Conservation (phyloP, 108 stramenopile genomes). For the Nitzschia sp. region DNA sequence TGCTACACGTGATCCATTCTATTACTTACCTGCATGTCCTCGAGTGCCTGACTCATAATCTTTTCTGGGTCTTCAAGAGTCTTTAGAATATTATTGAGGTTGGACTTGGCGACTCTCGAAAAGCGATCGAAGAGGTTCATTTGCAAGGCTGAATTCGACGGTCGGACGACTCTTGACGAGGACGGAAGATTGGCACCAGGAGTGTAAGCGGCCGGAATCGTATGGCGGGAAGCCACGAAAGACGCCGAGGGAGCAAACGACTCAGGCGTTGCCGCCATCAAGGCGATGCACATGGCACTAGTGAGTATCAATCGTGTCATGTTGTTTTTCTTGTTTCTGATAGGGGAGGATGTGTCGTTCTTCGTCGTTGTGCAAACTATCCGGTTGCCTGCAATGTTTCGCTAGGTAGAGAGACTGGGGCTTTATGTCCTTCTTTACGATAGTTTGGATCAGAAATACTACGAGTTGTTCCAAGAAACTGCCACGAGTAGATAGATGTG, state of each 20-base stretch:
- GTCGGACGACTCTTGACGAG: neutral
- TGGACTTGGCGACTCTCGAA: conserved; percentile 82
- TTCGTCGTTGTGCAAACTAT: too few species aligned
- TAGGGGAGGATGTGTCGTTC: neutral
- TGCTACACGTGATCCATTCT: neutral
- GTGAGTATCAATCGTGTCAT: neutral
- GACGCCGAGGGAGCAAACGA: neutral
- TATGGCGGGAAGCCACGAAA: neutral
- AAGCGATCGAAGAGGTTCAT: conserved; percentile 91
- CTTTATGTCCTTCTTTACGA: too few species aligned
- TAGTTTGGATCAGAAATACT: too few species aligned
- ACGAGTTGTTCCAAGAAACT: too few species aligned
- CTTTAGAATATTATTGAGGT: conserved; percentile 89
- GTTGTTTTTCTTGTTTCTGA: neutral
- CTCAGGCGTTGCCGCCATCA: neutral
- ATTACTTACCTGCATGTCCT: conserved; percentile 93
- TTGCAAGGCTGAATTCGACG: conserved; percentile 38
- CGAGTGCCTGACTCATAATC: conserved; percentile 93
- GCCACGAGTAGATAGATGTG: too few species aligned
- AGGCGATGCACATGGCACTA: conserved; percentile 6
- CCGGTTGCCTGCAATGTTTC: too few species aligned
- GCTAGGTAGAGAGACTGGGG: too few species aligned
- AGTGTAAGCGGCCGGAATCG: neutral
- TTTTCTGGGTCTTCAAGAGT: conserved; percentile 96
- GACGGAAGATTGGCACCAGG: neutral